phyloP scores from a whole-genome alignment of 192 early-diverging fungal genomes.

The Geosiphon pyriformis region DNA sequence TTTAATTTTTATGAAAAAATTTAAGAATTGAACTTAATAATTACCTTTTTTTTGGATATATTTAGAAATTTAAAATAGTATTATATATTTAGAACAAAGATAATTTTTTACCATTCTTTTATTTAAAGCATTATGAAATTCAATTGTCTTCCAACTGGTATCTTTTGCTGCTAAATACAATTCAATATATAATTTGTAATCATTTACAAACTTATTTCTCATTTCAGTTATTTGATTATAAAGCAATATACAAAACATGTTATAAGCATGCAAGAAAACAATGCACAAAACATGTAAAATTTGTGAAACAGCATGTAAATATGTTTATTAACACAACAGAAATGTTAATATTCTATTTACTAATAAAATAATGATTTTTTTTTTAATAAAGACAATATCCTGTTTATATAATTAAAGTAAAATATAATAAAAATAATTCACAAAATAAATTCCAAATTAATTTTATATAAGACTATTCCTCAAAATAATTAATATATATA shows the following conservation, averaged over 20 bases:
- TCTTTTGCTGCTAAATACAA: background rate
- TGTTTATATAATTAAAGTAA: no score
- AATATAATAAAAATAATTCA: no score
- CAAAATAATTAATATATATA: no score
- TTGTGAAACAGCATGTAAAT: background rate
- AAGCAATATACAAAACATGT: background rate
- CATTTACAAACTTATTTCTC: background rate
- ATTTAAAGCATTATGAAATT: background rate
- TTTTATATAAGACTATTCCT: no score
- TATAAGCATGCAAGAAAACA: slow-evolving; percentile 1
- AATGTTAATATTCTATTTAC: slow-evolving; percentile 1
- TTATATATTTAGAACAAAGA: no score
- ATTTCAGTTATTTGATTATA: background rate
- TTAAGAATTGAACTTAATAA: no score
- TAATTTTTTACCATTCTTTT: no score
- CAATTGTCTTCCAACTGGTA: background rate
- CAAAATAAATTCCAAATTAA: no score
- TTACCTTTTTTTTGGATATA: no score
- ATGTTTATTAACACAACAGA: slow-evolving; percentile 1
- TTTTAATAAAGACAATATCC: no score
- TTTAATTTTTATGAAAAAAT: no score
- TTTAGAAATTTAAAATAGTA: no score
- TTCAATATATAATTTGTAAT: background rate
- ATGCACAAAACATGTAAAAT: background rate
- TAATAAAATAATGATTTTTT: background rate